A percentile compares a stretch with the other conserved stretches of the same genome.
phyloP scores from a whole-genome alignment of 2,329 filamentous ascomycete genomes.

The Clonostachys chloroleuca region DNA sequence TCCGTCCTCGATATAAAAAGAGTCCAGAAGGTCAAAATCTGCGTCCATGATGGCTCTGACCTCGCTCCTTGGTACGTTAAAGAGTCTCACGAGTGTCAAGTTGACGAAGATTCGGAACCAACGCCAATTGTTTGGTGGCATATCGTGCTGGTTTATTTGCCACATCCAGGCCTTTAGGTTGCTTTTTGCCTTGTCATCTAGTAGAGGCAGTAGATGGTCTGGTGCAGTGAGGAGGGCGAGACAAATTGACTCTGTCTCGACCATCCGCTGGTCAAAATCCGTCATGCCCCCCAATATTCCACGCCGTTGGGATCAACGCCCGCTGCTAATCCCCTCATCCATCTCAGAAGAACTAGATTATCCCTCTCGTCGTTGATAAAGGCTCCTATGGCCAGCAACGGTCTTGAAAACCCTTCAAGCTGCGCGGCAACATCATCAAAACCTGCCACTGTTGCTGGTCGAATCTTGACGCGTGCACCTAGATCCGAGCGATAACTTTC shows the following conservation, averaged over 20 bases:
- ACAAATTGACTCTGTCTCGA: slow-evolving; percentile 46
- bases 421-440: slow-evolving; percentile 40
- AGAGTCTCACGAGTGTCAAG: slow-evolving; percentile 34
- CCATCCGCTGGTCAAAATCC: slow-evolving; percentile 46
- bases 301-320: slow-evolving; percentile 20
- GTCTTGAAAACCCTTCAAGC: slow-evolving; percentile 37
- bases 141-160: slow-evolving; percentile 34
- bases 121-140: slow-evolving; percentile 45
- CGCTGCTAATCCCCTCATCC: slow-evolving; percentile 19
- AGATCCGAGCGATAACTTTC: slow-evolving; percentile 21
- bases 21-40: slow-evolving; percentile 36
- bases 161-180: slow-evolving; percentile 30
- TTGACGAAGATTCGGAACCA: slow-evolving; percentile 49
- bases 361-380: slow-evolving; percentile 7
- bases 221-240: slow-evolving; percentile 41
- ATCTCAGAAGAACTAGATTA: slow-evolving; percentile 14
- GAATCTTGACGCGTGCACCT: slow-evolving; percentile 27
- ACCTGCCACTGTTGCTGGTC: slow-evolving; percentile 27
- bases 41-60: slow-evolving; percentile 24
- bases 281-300: slow-evolving; percentile 43
- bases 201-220: slow-evolving; percentile 19
- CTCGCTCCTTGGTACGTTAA: slow-evolving; percentile 24
- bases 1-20: slow-evolving; percentile 36
- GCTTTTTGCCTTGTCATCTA: slow-evolving; percentile 9
- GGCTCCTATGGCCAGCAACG: slow-evolving; percentile 25